Percentiles rank a stretch among this genome's conserved stretches.
Evolutionary conservation across 768 basidiomycete species (phyloP).

Genomic region (Auricularia cornea): DNA sequence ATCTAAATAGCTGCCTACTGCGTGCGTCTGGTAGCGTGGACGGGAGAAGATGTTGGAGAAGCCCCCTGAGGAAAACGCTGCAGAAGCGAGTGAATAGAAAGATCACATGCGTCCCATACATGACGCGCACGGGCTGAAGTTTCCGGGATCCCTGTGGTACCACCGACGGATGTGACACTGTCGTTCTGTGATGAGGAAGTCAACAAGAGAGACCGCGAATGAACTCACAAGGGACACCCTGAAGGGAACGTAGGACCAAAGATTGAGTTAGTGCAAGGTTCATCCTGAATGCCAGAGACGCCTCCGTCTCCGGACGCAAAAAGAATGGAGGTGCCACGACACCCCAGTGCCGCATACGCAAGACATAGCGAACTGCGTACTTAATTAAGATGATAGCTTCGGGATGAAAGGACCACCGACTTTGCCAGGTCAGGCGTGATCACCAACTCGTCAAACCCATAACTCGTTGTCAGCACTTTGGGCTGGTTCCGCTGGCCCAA

Average conservation of each 20-base stretch:
- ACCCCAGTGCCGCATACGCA: constrained; percentile 19
- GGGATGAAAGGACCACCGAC: background rate
- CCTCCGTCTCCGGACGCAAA: constrained; percentile 19
- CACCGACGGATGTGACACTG: constrained; percentile 29
- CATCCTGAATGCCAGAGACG: constrained; percentile 8
- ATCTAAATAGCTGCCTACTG: constrained; percentile 8
- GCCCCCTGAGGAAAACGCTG: constrained; percentile 22
- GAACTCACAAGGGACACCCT: constrained; percentile 6
- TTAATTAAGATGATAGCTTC: constrained; percentile 4
- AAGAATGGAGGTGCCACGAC: constrained; percentile 8
- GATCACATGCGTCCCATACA: constrained; percentile 8
- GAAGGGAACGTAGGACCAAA: constrained; percentile 16
- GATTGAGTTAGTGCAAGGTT: constrained; percentile 8
- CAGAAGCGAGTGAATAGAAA: constrained; percentile 19
- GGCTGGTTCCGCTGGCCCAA: constrained; percentile 2
- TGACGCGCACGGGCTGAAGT: background rate
- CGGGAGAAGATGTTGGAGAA: constrained; percentile 22
- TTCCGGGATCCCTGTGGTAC: constrained; percentile 11
- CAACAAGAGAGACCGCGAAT: background rate
- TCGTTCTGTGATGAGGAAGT: background rate
- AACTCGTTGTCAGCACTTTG: constrained; percentile 4
- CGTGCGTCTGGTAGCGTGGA: constrained; percentile 17
- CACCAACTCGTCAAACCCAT: constrained; percentile 4
- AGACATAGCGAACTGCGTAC: constrained; percentile 27
- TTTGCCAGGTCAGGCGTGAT: constrained; percentile 1